Evolutionary conservation across 2,329 filamentous ascomycete genomes (phyloP).

Genomic region (Claviceps pazoutovae): DNA sequence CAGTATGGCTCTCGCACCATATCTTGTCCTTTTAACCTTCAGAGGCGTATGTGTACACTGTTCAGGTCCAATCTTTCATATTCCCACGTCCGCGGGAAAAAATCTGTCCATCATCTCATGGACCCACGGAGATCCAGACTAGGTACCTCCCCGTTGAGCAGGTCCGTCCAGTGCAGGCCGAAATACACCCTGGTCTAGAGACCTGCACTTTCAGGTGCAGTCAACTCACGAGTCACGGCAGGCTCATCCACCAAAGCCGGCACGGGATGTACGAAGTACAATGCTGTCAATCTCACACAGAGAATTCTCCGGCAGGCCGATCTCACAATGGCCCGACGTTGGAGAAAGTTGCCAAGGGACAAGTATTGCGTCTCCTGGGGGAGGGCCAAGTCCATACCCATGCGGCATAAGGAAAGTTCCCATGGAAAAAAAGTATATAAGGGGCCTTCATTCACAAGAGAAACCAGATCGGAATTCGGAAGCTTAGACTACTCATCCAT

Average conservation of each 20-base stretch:
- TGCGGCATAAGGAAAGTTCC: conserved; percentile 4
- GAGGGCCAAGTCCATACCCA: conserved; percentile 2
- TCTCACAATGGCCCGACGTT: conserved; percentile 1
- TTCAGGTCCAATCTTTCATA: conserved; percentile 1
- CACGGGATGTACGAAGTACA: conserved; percentile 4
- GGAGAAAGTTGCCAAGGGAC: conserved; percentile 1
- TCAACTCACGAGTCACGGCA: neutral
- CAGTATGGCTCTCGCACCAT: neutral
- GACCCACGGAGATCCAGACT: conserved; percentile 3
- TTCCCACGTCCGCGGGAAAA: conserved; percentile 5
- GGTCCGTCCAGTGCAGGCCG: neutral
- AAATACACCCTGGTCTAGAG: conserved; percentile 4
- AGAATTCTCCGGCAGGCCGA: conserved; percentile 6
- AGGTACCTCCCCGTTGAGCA: conserved; percentile 2
- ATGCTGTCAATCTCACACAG: conserved; percentile 7
- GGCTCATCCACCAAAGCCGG: conserved; percentile 1
- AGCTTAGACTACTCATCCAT: conserved; percentile 3
- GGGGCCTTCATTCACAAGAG: conserved; percentile 4
- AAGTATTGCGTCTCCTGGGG: neutral
- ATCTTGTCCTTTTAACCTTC: neutral
- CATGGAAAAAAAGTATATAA: conserved; percentile 8
- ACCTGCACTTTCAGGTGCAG: neutral
- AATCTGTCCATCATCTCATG: conserved; percentile 1
- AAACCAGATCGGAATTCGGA: neutral
- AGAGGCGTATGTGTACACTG: neutral